Base-by-base conservation (phyloP, 176 grass and related monocot genomes). In the Alloteropsis semialata region DNA sequence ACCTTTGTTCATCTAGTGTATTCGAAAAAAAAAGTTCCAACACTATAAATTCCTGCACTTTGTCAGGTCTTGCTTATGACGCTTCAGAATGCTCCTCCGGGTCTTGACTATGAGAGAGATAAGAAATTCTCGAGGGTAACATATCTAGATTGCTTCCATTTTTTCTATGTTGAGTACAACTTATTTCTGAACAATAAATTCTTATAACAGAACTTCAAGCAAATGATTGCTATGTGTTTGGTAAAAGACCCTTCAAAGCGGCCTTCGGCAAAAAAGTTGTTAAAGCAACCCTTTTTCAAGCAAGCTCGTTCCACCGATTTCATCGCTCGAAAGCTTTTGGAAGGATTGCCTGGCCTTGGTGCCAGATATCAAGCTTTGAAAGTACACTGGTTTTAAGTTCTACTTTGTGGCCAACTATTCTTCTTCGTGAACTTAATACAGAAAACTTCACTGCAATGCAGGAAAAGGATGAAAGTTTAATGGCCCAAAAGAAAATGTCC, bases 401-500 rank as follows among this genome's bases (percentile, higher is more conserved):
- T 84, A 55, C 38, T 84, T 82, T 64, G 33, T 72, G 41, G 36
- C 24, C 19, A 73, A 13, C 25, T 88, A 50, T 49, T 74, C 27
- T 68, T 84, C 27, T 69, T 75, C 36, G 76, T 43, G 19, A 72
- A 25, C 56, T 81, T 80, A 77, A 88, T 24, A 5, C 21, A 66
- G 41, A 14, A 22, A 14, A 16, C 24, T 69, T 79, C 42, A 78
- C 58, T 54, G 46, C 45, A 74, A 77, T 41, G 70, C 87, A 99
- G 93, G 91, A 96, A 56, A 99, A 99, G 68, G 96, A 99, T 85
- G 76, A 96, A 88, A 68, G 72, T 84, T 83, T 99, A 79, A 83
- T 99, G 64, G 93, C 96, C 80, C 93, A 99, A 86, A 92, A 96
- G 91, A 99, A 99, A 89, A 99, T 99, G 91, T 89, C 85, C 55